Conservation (phyloP, 805 yeast species). For the Pichia deserticola region DNA sequence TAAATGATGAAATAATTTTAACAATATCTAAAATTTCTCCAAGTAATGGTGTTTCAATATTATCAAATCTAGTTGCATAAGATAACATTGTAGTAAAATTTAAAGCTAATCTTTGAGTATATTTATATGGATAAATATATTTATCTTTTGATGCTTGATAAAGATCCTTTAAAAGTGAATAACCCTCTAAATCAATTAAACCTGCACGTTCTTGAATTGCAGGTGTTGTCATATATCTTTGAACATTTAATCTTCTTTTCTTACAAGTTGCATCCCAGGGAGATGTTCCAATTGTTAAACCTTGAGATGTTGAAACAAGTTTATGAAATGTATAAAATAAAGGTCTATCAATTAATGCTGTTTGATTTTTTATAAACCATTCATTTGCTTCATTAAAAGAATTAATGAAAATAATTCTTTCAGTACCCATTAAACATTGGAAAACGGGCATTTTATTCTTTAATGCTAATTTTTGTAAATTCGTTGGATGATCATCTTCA, state of each 20-base stretch:
- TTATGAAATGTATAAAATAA: slow-evolving; percentile 19
- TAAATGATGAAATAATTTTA: slow-evolving; percentile 23
- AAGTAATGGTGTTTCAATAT: slow-evolving; percentile 22
- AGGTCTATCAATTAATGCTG: slow-evolving; percentile 17
- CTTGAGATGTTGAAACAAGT: slow-evolving; percentile 23
- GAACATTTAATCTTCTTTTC: slow-evolving; percentile 31
- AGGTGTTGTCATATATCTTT: slow-evolving; percentile 32
- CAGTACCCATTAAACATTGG: slow-evolving; percentile 18
- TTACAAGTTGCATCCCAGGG: slow-evolving; percentile 35
- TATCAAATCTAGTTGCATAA: slow-evolving; percentile 33
- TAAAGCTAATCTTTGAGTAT: slow-evolving; percentile 30
- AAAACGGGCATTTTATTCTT: slow-evolving; percentile 23
- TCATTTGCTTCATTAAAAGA: slow-evolving; percentile 13
- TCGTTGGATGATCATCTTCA: slow-evolving; percentile 28
- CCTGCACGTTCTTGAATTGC: slow-evolving; percentile 29
- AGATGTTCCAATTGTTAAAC: slow-evolving; percentile 37
- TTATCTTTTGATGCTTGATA: slow-evolving; percentile 9
- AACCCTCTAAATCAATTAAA: slow-evolving; percentile 30
- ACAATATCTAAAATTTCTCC: slow-evolving; percentile 27
- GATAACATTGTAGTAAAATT: slow-evolving; percentile 33
- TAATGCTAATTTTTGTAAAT: slow-evolving; percentile 25
- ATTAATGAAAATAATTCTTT: slow-evolving; percentile 15
- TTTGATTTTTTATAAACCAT: slow-evolving; percentile 20
- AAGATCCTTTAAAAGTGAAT: slow-evolving; percentile 26
- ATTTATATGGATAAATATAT: slow-evolving; percentile 20